Conservation (phyloP, 2,329 filamentous ascomycete genomes). For the Arthroderma uncinatum region DNA sequence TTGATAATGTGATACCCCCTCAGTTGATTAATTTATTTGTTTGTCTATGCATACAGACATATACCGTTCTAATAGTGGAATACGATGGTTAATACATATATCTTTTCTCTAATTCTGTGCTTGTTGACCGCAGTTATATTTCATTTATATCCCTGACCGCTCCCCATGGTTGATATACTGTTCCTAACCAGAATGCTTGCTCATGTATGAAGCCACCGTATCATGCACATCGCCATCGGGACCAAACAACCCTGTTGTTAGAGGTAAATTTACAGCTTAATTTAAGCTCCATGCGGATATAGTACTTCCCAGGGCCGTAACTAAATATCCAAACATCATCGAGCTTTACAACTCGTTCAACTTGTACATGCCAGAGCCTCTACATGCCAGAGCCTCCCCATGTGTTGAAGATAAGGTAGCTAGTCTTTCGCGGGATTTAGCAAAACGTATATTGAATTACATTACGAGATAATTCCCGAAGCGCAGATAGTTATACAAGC, state of each 20-base stretch:
- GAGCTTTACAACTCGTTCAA: no score
- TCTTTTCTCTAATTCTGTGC: no score
- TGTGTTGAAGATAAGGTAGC: not conserved
- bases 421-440: not conserved
- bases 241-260: not conserved
- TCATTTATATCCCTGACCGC: not conserved
- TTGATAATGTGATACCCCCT: not conserved
- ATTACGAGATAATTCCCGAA: not conserved
- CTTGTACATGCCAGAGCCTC: no score
- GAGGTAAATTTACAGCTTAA: not conserved
- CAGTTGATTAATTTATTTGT: not conserved
- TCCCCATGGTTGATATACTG: not conserved
- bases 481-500: not conserved
- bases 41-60: not conserved
- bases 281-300: not conserved
- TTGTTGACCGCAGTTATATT: not conserved
- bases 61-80: not conserved
- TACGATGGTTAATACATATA: not conserved
- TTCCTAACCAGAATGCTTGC: no score
- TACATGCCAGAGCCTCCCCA: not conserved
- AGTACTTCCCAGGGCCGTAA: not conserved
- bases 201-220: not conserved
- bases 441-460: not conserved
- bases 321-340: no score
- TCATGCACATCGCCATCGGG: not conserved